These are phyloP conservation scores for Corchorus capsularis DNA, from an alignment of 345 rosid genomes.

Conservation along the genomic window DNA sequence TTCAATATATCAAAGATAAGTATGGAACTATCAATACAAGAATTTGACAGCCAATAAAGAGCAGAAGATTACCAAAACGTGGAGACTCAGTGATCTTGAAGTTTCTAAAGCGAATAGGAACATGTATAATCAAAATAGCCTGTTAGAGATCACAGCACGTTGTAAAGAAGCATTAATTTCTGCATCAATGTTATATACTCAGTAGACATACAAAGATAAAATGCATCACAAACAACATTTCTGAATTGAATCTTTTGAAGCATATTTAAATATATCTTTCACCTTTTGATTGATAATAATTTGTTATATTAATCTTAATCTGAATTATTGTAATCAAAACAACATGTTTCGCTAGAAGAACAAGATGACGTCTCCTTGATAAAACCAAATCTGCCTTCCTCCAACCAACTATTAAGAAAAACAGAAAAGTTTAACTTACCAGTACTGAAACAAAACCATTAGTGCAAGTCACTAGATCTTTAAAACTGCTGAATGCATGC, in stretches of 20 bases:
- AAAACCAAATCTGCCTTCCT: neutral
- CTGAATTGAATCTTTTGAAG: neutral
- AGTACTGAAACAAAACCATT: slow-evolving; percentile 85
- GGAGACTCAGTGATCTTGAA: slow-evolving; percentile 61
- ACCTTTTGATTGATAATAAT: neutral
- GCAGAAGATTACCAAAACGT: slow-evolving; percentile 61
- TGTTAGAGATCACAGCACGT: slow-evolving; percentile 36
- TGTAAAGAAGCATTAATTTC: slow-evolving; percentile 12
- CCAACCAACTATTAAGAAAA: neutral
- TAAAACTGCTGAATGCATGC: slow-evolving; percentile 78
- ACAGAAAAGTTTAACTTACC: slow-evolving; percentile 54
- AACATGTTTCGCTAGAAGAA: neutral
- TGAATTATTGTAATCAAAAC: neutral
- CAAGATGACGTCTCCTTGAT: neutral
- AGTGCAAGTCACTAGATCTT: slow-evolving; percentile 84
- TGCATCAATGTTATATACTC: neutral
- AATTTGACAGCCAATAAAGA: neutral
- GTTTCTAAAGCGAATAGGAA: slow-evolving; percentile 74
- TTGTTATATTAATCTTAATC: neutral
- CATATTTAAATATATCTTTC: neutral
- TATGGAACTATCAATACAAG: neutral
- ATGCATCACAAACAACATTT: neutral
- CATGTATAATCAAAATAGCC: slow-evolving; percentile 86
- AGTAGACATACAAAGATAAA: neutral
- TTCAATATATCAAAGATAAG: neutral